Percentiles rank a stretch among this genome's conserved stretches.
Evolutionary conservation across 306 rosid genomes (phyloP).

Genomic region (Rosa rugosa): DNA sequence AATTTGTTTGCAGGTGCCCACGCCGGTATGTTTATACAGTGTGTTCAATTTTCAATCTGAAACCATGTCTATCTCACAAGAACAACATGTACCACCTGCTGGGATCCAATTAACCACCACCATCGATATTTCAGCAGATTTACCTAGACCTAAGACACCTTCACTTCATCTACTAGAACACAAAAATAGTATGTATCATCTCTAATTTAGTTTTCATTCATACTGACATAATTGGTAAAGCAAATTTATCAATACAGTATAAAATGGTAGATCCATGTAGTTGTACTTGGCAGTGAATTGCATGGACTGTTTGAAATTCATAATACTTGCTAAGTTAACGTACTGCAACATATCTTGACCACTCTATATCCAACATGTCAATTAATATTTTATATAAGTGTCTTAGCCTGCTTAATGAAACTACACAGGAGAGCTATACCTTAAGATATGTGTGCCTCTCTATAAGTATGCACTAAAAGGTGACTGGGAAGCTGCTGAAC

Average conservation of each 20-base stretch:
- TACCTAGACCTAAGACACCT: not conserved
- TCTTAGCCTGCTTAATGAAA: not conserved
- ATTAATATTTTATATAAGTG: not conserved
- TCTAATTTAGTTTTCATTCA: not conserved
- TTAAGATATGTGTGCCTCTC: not conserved
- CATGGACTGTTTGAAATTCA: not conserved
- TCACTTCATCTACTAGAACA: slow-evolving; percentile 11
- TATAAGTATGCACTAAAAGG: slow-evolving; percentile 14
- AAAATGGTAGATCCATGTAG: not conserved
- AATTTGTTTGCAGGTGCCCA: not conserved
- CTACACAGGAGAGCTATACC: not conserved
- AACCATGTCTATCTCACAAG: not conserved
- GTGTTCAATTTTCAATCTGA: not conserved
- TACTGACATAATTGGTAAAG: too few species aligned
- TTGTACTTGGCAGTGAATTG: not conserved
- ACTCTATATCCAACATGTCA: not conserved
- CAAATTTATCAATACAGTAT: not conserved
- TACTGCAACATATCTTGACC: not conserved
- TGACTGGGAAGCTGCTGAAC: slow-evolving; percentile 7
- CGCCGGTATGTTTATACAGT: not conserved
- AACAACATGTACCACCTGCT: not conserved
- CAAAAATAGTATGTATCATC: not conserved
- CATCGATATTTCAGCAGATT: not conserved
- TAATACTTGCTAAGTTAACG: not conserved
- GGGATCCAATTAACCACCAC: not conserved